These are phyloP conservation scores for Nicotiana tabacum DNA, from an alignment of 257 asterid species.

Conservation along the genomic window DNA sequence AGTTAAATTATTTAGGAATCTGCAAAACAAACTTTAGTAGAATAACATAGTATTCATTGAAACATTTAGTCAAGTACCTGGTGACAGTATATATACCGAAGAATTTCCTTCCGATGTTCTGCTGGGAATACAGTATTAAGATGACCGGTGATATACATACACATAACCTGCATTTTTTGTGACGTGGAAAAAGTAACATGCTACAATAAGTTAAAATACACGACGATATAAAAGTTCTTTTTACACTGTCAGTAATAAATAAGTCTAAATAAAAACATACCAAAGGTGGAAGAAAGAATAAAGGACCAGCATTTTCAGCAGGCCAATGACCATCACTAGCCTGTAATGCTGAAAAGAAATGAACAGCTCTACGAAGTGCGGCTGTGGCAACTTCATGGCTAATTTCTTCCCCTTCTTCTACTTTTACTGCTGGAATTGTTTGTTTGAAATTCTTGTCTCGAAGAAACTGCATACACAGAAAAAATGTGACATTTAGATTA, in stretches of 20 bases:
- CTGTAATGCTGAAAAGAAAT: conserved; percentile 31
- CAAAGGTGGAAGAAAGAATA: conserved; percentile 82
- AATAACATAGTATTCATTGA: background rate
- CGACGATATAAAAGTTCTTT: too few relatives aligned
- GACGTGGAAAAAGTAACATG: too few relatives aligned
- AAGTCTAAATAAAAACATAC: conserved; percentile 21
- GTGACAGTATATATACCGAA: conserved; percentile 61
- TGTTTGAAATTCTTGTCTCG: background rate
- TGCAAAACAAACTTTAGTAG: background rate
- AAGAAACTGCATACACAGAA: background rate
- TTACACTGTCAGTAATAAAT: too few relatives aligned
- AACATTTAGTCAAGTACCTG: conserved; percentile 27
- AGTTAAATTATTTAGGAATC: background rate
- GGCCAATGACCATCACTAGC: conserved; percentile 94
- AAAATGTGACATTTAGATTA: too few relatives aligned
- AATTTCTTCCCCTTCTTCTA: conserved; percentile 59
- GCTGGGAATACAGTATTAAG: conserved; percentile 47
- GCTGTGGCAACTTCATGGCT: conserved; percentile 51
- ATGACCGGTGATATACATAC: conserved; percentile 57
- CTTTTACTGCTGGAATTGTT: conserved; percentile 10
- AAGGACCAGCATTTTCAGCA: conserved; percentile 80
- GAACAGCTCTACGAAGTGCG: conserved; percentile 54
- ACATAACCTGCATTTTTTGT: conserved; percentile 44
- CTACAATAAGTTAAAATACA: too few relatives aligned
- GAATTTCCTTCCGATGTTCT: conserved; percentile 55